A percentile compares a stretch with the other conserved stretches of the same genome.
These are phyloP conservation scores for Dendrocalamus latiflorus DNA, from an alignment of 202 grass and related monocot species.

Conservation along the genomic window DNA sequence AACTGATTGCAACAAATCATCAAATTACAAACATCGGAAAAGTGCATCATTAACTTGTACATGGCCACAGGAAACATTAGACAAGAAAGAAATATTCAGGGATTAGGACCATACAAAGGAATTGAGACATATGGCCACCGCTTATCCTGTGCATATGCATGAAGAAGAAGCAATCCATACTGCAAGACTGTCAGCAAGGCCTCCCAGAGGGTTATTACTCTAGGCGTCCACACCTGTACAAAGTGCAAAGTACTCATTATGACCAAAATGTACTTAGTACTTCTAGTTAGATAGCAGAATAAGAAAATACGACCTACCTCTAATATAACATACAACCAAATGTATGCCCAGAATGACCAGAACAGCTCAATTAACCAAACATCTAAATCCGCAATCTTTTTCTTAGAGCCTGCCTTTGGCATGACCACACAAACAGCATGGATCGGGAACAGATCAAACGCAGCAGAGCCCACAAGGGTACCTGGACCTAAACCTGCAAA, in stretches of 20 bases:
- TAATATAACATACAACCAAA: slow-evolving; percentile 82
- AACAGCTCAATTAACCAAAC: slow-evolving; percentile 87
- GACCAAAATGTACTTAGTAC: background rate
- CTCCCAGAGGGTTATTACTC: no score
- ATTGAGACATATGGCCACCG: slow-evolving; percentile 82
- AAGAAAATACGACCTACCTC: background rate
- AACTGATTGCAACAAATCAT: slow-evolving; percentile 42
- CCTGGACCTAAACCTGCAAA: slow-evolving; percentile 77
- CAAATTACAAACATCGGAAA: slow-evolving; percentile 19
- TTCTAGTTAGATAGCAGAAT: background rate
- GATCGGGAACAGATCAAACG: slow-evolving; percentile 88
- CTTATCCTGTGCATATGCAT: slow-evolving; percentile 92
- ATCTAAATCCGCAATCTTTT: slow-evolving; percentile 88
- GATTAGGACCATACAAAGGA: no score
- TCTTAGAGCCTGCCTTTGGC: slow-evolving; percentile 62
- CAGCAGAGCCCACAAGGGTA: slow-evolving; percentile 89
- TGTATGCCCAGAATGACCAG: slow-evolving; percentile 95
- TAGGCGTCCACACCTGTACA: slow-evolving; percentile 73
- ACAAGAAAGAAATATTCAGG: no score
- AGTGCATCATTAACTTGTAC: background rate
- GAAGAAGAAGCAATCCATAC: slow-evolving; percentile 75
- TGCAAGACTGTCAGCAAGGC: slow-evolving; percentile 75
- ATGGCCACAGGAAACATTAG: no score
- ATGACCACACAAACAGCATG: slow-evolving; percentile 95
- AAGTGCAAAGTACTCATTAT: slow-evolving; percentile 16